Base-by-base conservation (phyloP, 192 early-diverging fungal genomes). In the Umbelopsis sp. region DNA sequence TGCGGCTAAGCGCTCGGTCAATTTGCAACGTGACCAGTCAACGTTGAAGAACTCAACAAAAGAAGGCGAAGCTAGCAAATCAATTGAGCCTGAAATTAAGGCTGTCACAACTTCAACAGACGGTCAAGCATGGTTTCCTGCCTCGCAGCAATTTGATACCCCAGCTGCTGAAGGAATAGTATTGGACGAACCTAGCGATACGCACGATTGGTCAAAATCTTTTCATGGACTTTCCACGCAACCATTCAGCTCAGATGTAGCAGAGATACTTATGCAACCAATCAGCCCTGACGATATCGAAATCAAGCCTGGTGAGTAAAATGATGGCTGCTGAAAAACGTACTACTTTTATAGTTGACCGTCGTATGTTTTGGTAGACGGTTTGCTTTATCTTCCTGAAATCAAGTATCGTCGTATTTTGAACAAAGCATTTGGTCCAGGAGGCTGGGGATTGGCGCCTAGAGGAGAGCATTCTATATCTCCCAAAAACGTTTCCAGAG, bases 401-500 rank as follows among this genome's bases (percentile, higher is more conserved):
- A 99, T 99, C 73, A 97, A 97, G 69, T 97, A 97, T 80, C 87
- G 97, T n/a, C 90, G 96, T 46, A 93, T 97, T 52, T 86, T 99
- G 46, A 97, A 97, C 82, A 88, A 85, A 50, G 93, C 96, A 8
- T 98, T 99, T 84, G 95, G 96, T 20, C 97, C 97, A 18, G 97
- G 93, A 71, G 86, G 85, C 8, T 93, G 92, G 91, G 91, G 90
- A 3, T 75, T 94, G n/a, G 91, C 94, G 18, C 95, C 95, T 11
- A 89, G 96, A 49, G 92, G 92, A 41, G 91, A 93, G 15, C 94
- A 96, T 78, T 94, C 94, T 2, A 84, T 95, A 23, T 87, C 82
- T 15, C 83, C 88, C 37, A 87, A 84, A 61, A 97, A 79, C 20
- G 84, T 95, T 53, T 95, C 94, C 15, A 84, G 97, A 20, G 97